phyloP scores from a whole-genome alignment of 257 asterid species.

The Rehmannia glutinosa region DNA sequence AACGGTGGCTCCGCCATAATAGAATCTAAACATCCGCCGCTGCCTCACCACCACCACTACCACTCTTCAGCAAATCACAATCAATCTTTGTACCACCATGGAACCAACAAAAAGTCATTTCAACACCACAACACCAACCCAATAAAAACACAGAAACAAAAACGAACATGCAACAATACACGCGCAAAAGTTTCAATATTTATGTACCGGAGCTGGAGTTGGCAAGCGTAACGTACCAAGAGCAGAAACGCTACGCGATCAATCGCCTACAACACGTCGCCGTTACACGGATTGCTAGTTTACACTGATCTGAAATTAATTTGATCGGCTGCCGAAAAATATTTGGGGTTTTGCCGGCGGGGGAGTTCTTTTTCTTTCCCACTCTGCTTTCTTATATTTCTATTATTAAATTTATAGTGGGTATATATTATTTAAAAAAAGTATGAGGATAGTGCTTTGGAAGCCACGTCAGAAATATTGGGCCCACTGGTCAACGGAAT shows the following conservation, averaged over 20 bases:
- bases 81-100: neutral
- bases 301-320: constrained; percentile 18
- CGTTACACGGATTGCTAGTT: neutral
- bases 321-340: constrained; percentile 25
- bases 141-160: neutral
- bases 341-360: constrained; percentile 31
- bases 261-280: neutral
- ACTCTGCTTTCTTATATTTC: neutral
- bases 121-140: neutral
- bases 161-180: neutral
- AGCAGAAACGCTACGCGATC: neutral
- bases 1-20: constrained; percentile 57
- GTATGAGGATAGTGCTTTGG: constrained; percentile 2
- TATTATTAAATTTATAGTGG: neutral
- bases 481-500: constrained; percentile 10
- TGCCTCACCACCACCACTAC: constrained; percentile 22
- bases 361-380: constrained; percentile 19
- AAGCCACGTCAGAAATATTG: constrained; percentile 17
- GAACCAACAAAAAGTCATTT: neutral
- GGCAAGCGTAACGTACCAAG: constrained; percentile 3
- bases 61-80: constrained; percentile 10
- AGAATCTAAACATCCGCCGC: constrained; percentile 50
- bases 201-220: neutral
- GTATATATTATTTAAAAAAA: too few relatives aligned
- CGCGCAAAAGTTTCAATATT: neutral